Evolutionary conservation across 1,139 yeast species (phyloP).

Genomic region (Lodderomyces oxycetoniae): DNA sequence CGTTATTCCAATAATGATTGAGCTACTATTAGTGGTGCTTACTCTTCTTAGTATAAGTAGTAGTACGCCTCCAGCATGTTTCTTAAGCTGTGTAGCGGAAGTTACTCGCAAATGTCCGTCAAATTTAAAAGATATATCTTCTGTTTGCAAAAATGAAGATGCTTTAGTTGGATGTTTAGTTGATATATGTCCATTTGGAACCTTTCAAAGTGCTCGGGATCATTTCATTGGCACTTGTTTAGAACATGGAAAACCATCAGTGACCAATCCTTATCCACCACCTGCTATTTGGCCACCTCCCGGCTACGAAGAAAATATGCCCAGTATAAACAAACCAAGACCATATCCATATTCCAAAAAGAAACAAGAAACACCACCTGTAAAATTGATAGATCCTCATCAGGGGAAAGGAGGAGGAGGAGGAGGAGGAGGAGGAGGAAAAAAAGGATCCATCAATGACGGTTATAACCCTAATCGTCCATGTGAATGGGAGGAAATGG

Average conservation of each 20-base stretch:
- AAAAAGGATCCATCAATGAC: conserved; percentile 1
- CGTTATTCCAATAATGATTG: too few species aligned
- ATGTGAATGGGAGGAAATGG: conserved; percentile 26
- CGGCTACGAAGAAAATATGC: conserved; percentile 1
- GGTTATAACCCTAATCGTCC: conserved; percentile 13
- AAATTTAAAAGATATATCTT: conserved; percentile 32
- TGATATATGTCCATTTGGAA: conserved; percentile 47
- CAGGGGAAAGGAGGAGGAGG: neutral
- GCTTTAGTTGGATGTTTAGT: conserved; percentile 42
- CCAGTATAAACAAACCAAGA: conserved; percentile 3
- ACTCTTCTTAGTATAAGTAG: too few species aligned
- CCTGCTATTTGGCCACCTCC: conserved; percentile 13
- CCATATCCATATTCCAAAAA: conserved; percentile 1
- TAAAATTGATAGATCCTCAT: neutral
- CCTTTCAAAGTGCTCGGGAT: conserved; percentile 46
- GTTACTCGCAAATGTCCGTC: conserved; percentile 31
- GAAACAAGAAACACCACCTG: neutral
- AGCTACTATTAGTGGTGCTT: too few species aligned
- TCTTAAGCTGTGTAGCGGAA: conserved; percentile 40
- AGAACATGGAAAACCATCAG: conserved; percentile 27
- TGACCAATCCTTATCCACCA: conserved; percentile 13
- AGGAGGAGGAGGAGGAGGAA: neutral
- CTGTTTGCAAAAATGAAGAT: conserved; percentile 38
- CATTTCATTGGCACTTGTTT: conserved; percentile 53
- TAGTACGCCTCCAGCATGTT: conserved; percentile 56